Evolutionary conservation across 2,329 filamentous ascomycete species (phyloP).

Genomic region (Alternaria triticina): DNA sequence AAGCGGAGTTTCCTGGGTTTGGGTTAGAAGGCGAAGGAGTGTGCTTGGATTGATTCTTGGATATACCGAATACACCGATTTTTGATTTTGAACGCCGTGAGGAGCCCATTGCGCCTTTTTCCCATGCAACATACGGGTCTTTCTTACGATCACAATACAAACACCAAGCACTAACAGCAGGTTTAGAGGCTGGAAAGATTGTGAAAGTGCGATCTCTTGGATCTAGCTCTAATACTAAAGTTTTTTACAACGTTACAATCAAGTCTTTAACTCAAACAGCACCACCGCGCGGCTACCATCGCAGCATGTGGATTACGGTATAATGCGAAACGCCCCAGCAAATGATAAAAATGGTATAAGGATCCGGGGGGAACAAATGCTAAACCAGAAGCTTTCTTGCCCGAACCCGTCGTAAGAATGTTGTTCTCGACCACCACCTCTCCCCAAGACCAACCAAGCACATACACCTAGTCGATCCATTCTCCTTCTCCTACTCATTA

Average conservation of each 20-base stretch:
- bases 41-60: constrained; percentile 2
- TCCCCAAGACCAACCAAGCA: neutral
- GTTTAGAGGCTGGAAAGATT: neutral
- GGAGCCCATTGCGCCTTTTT: constrained; percentile 9
- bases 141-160: neutral
- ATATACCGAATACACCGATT: constrained; percentile 21
- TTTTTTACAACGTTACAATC: constrained; percentile 23
- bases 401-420: constrained; percentile 24
- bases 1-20: neutral
- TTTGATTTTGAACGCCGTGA: constrained; percentile 24
- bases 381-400: constrained; percentile 26
- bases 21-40: constrained; percentile 1
- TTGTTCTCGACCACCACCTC: constrained; percentile 1
- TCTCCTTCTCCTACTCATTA: constrained; percentile 2
- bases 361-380: constrained; percentile 15
- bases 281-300: constrained; percentile 18
- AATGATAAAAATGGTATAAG: constrained; percentile 37
- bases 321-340: constrained; percentile 39
- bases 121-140: neutral
- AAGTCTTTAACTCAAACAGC: neutral
- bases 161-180: neutral
- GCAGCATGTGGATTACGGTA: constrained; percentile 42
- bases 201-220: constrained; percentile 28
- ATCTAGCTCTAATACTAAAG: constrained; percentile 36
- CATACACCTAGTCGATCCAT: neutral